These are phyloP conservation scores for Somion occarium DNA, from an alignment of 1,284 basidiomycete genomes.

Conservation along the genomic window DNA sequence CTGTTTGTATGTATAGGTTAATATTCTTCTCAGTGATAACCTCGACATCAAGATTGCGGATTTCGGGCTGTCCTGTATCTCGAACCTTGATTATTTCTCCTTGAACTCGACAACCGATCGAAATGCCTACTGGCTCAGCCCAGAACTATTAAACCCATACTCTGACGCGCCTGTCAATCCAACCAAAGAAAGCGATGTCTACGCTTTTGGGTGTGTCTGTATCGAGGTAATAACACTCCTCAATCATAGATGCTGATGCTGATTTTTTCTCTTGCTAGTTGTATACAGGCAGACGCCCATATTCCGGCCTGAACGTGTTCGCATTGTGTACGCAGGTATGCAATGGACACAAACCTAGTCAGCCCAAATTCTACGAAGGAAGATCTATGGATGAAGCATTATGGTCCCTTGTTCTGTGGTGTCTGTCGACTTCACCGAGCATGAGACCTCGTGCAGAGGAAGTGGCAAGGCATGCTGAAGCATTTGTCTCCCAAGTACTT, in stretches of 20 bases:
- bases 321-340: neutral
- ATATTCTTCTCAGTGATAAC: too few species aligned
- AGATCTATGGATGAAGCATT: neutral
- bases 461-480: too few species aligned
- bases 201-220: constrained; percentile 2
- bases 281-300: constrained; percentile 2
- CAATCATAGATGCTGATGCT: neutral
- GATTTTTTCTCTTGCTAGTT: neutral
- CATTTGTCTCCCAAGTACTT: too few species aligned
- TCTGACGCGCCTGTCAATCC: neutral
- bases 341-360: neutral
- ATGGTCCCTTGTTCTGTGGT: neutral
- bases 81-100: neutral
- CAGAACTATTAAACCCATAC: constrained; percentile 4
- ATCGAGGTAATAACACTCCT: constrained; percentile 6
- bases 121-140: constrained; percentile 1
- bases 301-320: neutral
- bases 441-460: too few species aligned
- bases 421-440: neutral
- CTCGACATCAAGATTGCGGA: too few species aligned
- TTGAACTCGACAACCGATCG: neutral
- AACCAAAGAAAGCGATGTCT: constrained; percentile 4
- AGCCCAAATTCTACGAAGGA: neutral
- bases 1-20: too few species aligned
- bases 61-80: constrained; percentile 5